A percentile compares a stretch with the other conserved stretches of the same genome.
These are phyloP conservation scores for Coemansia sp. DNA, from an alignment of 192 early-diverging fungal genomes.

Conservation along the genomic window DNA sequence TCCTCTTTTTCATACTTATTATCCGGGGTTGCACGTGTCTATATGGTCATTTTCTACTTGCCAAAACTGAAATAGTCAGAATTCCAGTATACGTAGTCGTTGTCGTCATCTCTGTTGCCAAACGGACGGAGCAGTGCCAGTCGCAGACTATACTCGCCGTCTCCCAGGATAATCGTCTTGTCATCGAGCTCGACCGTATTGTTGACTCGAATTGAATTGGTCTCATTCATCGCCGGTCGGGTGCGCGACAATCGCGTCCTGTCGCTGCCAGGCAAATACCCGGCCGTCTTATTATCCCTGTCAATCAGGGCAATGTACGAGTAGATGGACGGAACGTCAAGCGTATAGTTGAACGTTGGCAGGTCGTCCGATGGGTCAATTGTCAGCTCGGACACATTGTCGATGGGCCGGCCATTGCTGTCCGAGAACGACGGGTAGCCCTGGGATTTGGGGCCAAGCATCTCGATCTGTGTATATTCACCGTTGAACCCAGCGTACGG, in stretches of 20 bases:
- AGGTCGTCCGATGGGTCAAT: neutral
- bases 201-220: neutral
- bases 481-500: slow-evolving; percentile 43
- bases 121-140: too few relatives aligned
- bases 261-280: slow-evolving; percentile 23
- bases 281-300: slow-evolving; percentile 3
- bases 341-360: neutral
- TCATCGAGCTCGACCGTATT: slow-evolving; percentile 1
- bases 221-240: neutral
- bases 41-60: too few relatives aligned
- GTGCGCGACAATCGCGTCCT: slow-evolving; percentile 12
- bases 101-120: too few relatives aligned
- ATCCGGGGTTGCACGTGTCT: too few relatives aligned
- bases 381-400: slow-evolving; percentile 5
- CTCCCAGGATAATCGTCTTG: slow-evolving; percentile 2
- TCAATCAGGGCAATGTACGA: slow-evolving; percentile 7
- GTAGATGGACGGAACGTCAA: slow-evolving; percentile 19
- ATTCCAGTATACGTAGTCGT: too few relatives aligned
- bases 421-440: slow-evolving; percentile 15
- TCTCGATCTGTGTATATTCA: slow-evolving; percentile 18
- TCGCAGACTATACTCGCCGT: slow-evolving; percentile 32
- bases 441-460: slow-evolving; percentile 6
- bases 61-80: too few relatives aligned
- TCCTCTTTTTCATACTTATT: too few relatives aligned
- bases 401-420: neutral